Base-by-base conservation (phyloP, 2,329 filamentous ascomycete species). In the Neonectria ditissima region DNA sequence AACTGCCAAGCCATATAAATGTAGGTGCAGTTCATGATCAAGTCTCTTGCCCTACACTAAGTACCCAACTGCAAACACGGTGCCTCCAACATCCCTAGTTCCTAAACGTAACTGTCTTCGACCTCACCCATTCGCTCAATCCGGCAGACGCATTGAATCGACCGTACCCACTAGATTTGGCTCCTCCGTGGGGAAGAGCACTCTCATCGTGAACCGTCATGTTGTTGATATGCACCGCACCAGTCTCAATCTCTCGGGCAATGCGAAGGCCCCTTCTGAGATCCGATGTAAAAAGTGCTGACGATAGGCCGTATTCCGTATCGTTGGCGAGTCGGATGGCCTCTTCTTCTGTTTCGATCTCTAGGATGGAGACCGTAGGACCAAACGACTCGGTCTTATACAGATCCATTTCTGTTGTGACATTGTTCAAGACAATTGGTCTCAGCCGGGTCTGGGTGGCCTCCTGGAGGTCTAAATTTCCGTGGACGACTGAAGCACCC, bases 311-410 rank as follows among this genome's bases (percentile, higher is more conserved):
- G 74, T 94, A 96, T 53, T 93, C 91, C 1, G 91, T 93, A 71
- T 95, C 91, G 74, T 97, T 97, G 14, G 92, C 92, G 18, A 95
- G 80, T 30, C 83, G 80, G 24, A 96, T 78, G 0, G 92, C 92
- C 68, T 94, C 90, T 32, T 93, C 91, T 50, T 92, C 90, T 2
- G 79, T 82, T n/a, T 88, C 83, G 26, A 94, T 83, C 22, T 86
- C 82, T 14, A 91, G 86, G 20, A 96, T 73, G 16, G 88, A 89
- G 1, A 94, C 91, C 0, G 87, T 88, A 0, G 93, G 92, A 0
- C 92, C 93, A 71, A 97, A 97, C 1, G 87, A 91, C 78, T 97
- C 93, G 1, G 86, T 89, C 69, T 86, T 80, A 78, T 91, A 95
- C 16, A 97, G 79, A 59, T 92, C 89, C 92, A 95, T 96, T 0